These are phyloP conservation scores for Kappamyces sp. DNA, from an alignment of 192 early-diverging fungal species.

Conservation along the genomic window DNA sequence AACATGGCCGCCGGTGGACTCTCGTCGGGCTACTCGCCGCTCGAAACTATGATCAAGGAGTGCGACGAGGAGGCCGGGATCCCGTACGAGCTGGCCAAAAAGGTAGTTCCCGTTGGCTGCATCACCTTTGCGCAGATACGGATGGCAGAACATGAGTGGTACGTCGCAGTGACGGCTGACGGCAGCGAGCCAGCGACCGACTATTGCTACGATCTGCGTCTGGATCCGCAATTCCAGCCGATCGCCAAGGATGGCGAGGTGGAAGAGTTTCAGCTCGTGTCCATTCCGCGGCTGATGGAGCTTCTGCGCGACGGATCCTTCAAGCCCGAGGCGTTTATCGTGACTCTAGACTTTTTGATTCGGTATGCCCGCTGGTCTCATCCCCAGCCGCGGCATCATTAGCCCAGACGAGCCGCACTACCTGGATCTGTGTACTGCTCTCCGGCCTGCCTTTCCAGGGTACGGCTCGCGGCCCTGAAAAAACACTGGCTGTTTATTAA, in stretches of 20 bases:
- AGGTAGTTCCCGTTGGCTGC: constrained; percentile 48
- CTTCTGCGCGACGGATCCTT: constrained; percentile 44
- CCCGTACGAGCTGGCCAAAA: constrained; percentile 43
- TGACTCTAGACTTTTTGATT: constrained; percentile 80
- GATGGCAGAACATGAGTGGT: no score
- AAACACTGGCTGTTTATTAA: no score
- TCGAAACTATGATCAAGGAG: constrained; percentile 75
- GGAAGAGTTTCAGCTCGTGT: constrained; percentile 65
- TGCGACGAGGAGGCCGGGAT: constrained; percentile 86
- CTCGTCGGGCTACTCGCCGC: constrained; percentile 46
- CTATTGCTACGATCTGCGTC: constrained; percentile 77
- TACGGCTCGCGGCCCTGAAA: no score
- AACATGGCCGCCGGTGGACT: constrained; percentile 59
- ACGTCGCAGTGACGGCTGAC: constrained; percentile 39
- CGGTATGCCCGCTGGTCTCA: no score
- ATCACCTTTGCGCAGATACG: no score
- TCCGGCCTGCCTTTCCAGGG: no score
- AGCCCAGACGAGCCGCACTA: no score
- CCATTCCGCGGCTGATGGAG: constrained; percentile 57
- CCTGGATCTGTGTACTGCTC: no score
- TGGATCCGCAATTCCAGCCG: constrained; percentile 57
- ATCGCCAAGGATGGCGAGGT: constrained; percentile 81
- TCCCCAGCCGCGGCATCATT: no score
- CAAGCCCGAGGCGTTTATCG: constrained; percentile 80
- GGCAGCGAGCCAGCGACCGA: constrained; percentile 75